These are phyloP conservation scores for Yamadazyma dendronema DNA, from an alignment of 1,139 yeast genomes.

Conservation along the genomic window DNA sequence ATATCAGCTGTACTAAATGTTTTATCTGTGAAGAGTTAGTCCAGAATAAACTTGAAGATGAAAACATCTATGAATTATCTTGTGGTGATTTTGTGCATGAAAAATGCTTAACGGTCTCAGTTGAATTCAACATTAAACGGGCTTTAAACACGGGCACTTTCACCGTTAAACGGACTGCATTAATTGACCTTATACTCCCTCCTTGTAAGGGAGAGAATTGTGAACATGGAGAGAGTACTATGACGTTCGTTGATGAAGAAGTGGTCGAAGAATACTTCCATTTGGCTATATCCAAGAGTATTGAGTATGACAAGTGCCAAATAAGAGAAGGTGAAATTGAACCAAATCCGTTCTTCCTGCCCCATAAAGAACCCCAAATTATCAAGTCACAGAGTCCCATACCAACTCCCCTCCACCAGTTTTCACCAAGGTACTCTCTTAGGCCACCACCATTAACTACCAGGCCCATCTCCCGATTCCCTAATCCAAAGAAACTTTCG, in stretches of 20 bases:
- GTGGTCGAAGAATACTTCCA: conserved; percentile 8
- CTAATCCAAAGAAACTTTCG: neutral
- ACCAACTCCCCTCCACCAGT: too few relatives aligned
- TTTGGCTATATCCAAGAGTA: conserved; percentile 13
- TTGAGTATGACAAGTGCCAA: conserved; percentile 11
- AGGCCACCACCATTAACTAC: neutral
- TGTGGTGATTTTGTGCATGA: conserved; percentile 43
- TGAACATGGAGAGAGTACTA: conserved; percentile 1
- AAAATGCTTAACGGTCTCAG: conserved; percentile 30
- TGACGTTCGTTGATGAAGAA: conserved; percentile 8
- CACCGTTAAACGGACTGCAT: conserved; percentile 8
- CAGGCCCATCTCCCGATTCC: neutral
- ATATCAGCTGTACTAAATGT: conserved; percentile 18
- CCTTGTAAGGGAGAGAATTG: conserved; percentile 10
- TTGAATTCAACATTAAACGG: conserved; percentile 12
- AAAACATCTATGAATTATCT: conserved; percentile 28
- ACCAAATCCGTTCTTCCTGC: neutral
- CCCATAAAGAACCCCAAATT: neutral
- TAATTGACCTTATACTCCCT: conserved; percentile 12
- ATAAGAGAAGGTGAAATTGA: neutral
- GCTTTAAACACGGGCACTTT: conserved; percentile 9
- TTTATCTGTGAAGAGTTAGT: conserved; percentile 38
- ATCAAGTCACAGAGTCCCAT: too few relatives aligned
- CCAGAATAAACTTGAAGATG: conserved; percentile 31
- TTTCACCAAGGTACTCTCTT: neutral